Percentiles rank a stretch among this genome's conserved stretches.
These are phyloP conservation scores for Pyrenochaeta sp. DNA, from an alignment of 2,329 filamentous ascomycete species.

Conservation along the genomic window DNA sequence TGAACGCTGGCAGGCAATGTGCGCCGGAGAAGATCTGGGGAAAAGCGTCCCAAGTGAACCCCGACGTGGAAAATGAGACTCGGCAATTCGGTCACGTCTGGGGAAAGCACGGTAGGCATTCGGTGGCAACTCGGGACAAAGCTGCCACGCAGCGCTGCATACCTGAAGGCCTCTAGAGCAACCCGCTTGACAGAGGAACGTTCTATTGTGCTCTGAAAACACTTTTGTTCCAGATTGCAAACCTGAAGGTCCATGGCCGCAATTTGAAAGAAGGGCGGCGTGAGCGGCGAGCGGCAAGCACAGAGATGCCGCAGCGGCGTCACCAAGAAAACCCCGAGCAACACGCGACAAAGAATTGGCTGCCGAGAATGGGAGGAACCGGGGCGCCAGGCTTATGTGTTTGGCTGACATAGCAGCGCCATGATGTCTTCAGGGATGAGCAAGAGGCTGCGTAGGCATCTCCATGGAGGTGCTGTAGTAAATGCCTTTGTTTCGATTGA, in stretches of 20 bases:
- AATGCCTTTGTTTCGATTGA: neutral
- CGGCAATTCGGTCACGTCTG: too few relatives aligned
- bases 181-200: too few relatives aligned
- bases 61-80: too few relatives aligned
- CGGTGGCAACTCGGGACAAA: slow-evolving; percentile 20
- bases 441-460: slow-evolving; percentile 3
- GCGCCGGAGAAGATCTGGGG: too few relatives aligned
- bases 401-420: slow-evolving; percentile 21
- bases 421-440: slow-evolving; percentile 6
- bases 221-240: too few relatives aligned
- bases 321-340: slow-evolving; percentile 19
- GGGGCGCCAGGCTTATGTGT: slow-evolving; percentile 19
- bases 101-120: slow-evolving; percentile 18
- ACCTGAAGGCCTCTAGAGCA: neutral
- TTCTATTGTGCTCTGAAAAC: too few relatives aligned
- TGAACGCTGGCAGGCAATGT: too few relatives aligned
- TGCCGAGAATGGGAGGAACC: slow-evolving; percentile 20
- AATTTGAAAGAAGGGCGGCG: neutral
- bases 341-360: slow-evolving; percentile 20
- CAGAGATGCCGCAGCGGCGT: slow-evolving; percentile 37
- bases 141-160: neutral
- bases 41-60: too few relatives aligned
- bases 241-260: too few relatives aligned
- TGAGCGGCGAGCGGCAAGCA: slow-evolving; percentile 30
- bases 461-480: slow-evolving; percentile 3